These are phyloP conservation scores for Turnera subulata DNA, from an alignment of 345 rosid genomes.

Conservation along the genomic window DNA sequence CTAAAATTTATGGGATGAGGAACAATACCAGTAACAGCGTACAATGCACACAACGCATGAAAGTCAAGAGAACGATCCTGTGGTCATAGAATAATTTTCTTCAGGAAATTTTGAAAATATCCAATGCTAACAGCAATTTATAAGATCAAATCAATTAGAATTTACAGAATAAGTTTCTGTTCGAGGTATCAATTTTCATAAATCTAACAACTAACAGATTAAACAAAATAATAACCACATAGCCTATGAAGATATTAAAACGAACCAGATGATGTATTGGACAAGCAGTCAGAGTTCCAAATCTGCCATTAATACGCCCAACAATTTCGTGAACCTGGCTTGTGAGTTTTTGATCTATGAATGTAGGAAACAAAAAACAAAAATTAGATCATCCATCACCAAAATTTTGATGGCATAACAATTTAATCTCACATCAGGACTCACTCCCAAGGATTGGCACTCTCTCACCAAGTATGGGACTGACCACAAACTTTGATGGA, in stretches of 20 bases:
- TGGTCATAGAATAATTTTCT: constrained; percentile 13
- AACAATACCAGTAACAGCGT: constrained; percentile 89
- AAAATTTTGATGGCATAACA: too few species aligned
- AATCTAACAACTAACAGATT: not conserved
- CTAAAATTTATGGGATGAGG: constrained; percentile 1
- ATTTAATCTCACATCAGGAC: too few species aligned
- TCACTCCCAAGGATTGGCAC: too few species aligned
- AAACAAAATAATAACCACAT: too few species aligned
- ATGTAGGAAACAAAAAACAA: not conserved
- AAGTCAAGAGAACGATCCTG: constrained; percentile 99
- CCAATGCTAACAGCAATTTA: not conserved
- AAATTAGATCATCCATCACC: not conserved
- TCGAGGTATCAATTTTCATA: not conserved
- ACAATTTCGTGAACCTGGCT: constrained; percentile 99
- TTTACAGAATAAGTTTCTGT: too few species aligned
- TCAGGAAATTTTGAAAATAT: constrained; percentile 13
- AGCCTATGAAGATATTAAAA: constrained; percentile 6
- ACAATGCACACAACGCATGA: constrained; percentile 71
- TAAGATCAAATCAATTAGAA: constrained; percentile 8
- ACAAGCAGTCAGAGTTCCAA: constrained; percentile 89
- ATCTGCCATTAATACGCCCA: constrained; percentile 98
- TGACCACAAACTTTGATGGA: too few species aligned
- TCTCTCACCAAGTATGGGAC: too few species aligned
- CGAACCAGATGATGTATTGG: constrained; percentile 97
- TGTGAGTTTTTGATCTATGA: constrained; percentile 92